A percentile compares a stretch with the other conserved stretches of the same genome.
These are phyloP conservation scores for Medicago lupulina DNA, from an alignment of 306 rosid genomes.

Conservation along the genomic window DNA sequence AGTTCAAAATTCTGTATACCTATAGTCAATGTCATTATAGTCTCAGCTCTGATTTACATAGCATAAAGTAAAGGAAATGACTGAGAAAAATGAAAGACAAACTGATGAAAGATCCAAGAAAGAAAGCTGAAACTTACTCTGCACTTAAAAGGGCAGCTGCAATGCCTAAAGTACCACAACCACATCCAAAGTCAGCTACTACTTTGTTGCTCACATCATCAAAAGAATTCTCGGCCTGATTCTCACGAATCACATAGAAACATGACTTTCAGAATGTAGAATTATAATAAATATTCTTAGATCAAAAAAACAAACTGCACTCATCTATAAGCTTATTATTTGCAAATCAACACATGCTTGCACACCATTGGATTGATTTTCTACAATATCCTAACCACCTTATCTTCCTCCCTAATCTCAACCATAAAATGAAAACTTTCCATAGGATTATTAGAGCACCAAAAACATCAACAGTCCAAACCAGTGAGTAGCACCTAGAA, in stretches of 20 bases:
- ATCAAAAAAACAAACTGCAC: neutral
- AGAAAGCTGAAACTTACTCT: conserved; percentile 62
- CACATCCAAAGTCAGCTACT: conserved; percentile 97
- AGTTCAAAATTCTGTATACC: conserved; percentile 25
- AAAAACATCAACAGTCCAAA: conserved; percentile 2
- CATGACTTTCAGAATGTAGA: conserved; percentile 34
- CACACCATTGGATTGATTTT: conserved; percentile 2
- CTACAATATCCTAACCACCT: conserved; percentile 1
- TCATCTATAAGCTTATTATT: neutral
- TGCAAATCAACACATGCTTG: conserved; percentile 4
- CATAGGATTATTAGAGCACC: neutral
- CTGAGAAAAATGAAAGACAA: conserved; percentile 25
- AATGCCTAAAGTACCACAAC: conserved; percentile 86
- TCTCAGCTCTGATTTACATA: neutral
- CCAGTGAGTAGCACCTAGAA: neutral
- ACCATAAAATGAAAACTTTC: conserved; percentile 1
- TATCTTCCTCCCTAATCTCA: conserved; percentile 17
- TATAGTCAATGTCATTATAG: neutral
- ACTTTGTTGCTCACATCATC: conserved; percentile 82
- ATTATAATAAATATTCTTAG: conserved; percentile 2
- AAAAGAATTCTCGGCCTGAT: conserved; percentile 94
- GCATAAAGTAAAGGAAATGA: neutral
- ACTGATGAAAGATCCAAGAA: conserved; percentile 1
- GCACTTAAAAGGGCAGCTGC: conserved; percentile 90
- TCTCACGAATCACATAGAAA: conserved; percentile 30